Percentiles rank a stretch among this genome's conserved stretches.
phyloP scores from a whole-genome alignment of 495 filamentous ascomycete species.

The Chlorociboria aeruginascens region DNA sequence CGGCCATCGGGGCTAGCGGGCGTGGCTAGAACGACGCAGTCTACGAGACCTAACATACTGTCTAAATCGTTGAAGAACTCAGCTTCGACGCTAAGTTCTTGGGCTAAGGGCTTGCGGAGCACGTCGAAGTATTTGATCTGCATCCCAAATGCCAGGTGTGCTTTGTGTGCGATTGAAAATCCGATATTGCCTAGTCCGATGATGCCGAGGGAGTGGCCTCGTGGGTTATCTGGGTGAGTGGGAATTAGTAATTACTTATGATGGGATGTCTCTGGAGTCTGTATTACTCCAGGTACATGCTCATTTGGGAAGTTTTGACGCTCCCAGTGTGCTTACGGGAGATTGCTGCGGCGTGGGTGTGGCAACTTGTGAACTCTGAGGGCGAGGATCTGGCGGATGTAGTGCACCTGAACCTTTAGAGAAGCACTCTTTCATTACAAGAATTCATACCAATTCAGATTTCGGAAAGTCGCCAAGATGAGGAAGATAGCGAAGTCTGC shows the following conservation, averaged over 20 bases:
- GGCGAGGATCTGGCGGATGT: constrained; percentile 30
- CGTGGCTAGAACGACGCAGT: constrained; percentile 58
- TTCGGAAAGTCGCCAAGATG: constrained; percentile 44
- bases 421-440: not conserved
- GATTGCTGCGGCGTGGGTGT: constrained; percentile 36
- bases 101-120: constrained; percentile 33
- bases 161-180: constrained; percentile 51
- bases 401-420: constrained; percentile 21
- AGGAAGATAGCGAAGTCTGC: constrained; percentile 43
- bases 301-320: too few relatives aligned
- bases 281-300: too few relatives aligned
- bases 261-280: too few relatives aligned
- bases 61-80: constrained; percentile 40
- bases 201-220: constrained; percentile 37
- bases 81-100: constrained; percentile 34
- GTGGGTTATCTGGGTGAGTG: constrained; percentile 28
- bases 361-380: constrained; percentile 36
- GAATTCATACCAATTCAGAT: constrained; percentile 29
- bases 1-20: constrained; percentile 44
- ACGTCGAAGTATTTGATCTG: constrained; percentile 57
- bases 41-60: constrained; percentile 38
- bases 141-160: constrained; percentile 50
- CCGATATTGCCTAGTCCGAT: constrained; percentile 55
- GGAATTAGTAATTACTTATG: too few relatives aligned
- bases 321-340: constrained; percentile 15